These are phyloP conservation scores for Arthromyces matolae DNA, from an alignment of 768 basidiomycete species.

Conservation along the genomic window DNA sequence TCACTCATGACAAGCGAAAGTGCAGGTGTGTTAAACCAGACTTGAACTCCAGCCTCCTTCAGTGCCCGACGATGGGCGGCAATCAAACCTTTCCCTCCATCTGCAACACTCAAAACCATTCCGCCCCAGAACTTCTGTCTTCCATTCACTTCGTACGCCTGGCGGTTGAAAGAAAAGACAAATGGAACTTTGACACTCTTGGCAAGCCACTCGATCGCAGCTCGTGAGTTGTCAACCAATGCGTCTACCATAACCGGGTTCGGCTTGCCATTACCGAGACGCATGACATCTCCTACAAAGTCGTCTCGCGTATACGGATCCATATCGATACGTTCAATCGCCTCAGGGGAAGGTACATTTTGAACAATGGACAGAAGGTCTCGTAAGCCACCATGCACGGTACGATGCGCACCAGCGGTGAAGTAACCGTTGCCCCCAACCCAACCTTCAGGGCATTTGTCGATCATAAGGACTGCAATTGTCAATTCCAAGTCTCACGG, in stretches of 20 bases:
- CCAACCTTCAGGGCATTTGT: slow-evolving; percentile 64
- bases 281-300: slow-evolving; percentile 58
- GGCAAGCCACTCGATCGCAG: slow-evolving; percentile 55
- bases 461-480: slow-evolving; percentile 51
- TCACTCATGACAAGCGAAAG: slow-evolving; percentile 33
- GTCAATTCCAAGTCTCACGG: too few species aligned
- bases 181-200: slow-evolving; percentile 49
- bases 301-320: slow-evolving; percentile 52
- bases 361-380: slow-evolving; percentile 55
- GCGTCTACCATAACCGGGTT: slow-evolving; percentile 46
- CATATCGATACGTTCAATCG: slow-evolving; percentile 46
- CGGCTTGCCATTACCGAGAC: slow-evolving; percentile 49
- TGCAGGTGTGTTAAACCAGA: slow-evolving; percentile 56
- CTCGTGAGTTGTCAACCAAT: slow-evolving; percentile 54
- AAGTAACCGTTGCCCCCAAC: slow-evolving; percentile 71
- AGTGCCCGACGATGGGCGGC: slow-evolving; percentile 50
- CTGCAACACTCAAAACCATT: slow-evolving; percentile 55
- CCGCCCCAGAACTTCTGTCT: slow-evolving; percentile 71
- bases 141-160: slow-evolving; percentile 63
- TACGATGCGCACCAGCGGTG: slow-evolving; percentile 67
- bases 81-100: slow-evolving; percentile 68
- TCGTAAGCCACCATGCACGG: slow-evolving; percentile 54
- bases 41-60: slow-evolving; percentile 44
- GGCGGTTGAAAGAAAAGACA: slow-evolving; percentile 56
- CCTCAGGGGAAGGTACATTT: slow-evolving; percentile 42